phyloP scores from a whole-genome alignment of 2,329 filamentous ascomycete genomes.

The Clonostachys solani region DNA sequence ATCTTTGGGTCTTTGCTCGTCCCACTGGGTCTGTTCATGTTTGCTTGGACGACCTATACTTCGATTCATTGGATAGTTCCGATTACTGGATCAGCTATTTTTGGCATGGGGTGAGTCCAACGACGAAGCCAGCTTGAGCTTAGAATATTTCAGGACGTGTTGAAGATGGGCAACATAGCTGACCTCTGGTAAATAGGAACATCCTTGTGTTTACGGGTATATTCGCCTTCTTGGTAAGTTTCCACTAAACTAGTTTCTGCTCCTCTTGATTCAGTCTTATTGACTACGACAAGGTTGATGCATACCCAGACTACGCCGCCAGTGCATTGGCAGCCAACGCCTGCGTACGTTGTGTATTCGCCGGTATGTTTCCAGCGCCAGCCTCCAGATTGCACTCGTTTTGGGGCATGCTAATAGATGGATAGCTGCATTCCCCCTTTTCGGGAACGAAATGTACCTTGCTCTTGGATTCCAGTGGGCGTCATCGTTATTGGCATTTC shows the following conservation, averaged over 20 bases:
- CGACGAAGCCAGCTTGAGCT: not conserved
- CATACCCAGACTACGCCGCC: slow-evolving; percentile 72
- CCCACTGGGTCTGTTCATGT: slow-evolving; percentile 80
- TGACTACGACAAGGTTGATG: slow-evolving; percentile 51
- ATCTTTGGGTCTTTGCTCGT: slow-evolving; percentile 72
- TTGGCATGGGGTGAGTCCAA: slow-evolving; percentile 61
- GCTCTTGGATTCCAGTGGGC: slow-evolving; percentile 24
- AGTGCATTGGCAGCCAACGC: slow-evolving; percentile 80
- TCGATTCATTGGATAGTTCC: slow-evolving; percentile 73
- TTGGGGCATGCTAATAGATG: not conserved
- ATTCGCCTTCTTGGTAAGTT: slow-evolving; percentile 76
- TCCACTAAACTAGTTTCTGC: no score
- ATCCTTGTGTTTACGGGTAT: slow-evolving; percentile 78
- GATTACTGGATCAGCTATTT: slow-evolving; percentile 68
- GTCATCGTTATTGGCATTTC: slow-evolving; percentile 20
- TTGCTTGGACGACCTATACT: slow-evolving; percentile 78
- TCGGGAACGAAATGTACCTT: slow-evolving; percentile 53
- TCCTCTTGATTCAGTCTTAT: no score
- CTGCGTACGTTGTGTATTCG: slow-evolving; percentile 74
- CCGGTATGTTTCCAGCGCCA: slow-evolving; percentile 25
- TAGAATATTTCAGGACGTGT: slow-evolving; percentile 1
- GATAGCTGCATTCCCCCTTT: slow-evolving; percentile 69
- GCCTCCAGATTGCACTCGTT: no score
- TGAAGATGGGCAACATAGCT: no score
- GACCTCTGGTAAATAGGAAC: slow-evolving; percentile 38